A percentile compares a stretch with the other conserved stretches of the same genome.
Conservation (phyloP, 768 basidiomycete genomes). For the Dentipellis sp. region DNA sequence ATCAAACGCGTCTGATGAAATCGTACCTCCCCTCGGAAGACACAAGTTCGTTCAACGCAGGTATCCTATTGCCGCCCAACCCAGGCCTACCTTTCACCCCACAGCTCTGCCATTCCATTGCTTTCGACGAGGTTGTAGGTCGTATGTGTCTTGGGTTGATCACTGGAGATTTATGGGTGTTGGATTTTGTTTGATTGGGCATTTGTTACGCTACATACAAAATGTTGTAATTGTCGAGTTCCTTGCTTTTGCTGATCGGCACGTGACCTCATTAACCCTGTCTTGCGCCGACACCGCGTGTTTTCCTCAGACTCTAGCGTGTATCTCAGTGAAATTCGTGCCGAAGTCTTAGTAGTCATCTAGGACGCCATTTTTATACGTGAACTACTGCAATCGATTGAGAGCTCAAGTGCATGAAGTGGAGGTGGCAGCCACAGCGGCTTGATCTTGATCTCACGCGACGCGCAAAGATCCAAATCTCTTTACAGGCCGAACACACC, state of each 20-base stretch:
- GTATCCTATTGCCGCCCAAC: slow-evolving; percentile 34
- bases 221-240: too few relatives aligned
- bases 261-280: too few relatives aligned
- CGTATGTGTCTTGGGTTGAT: slow-evolving; percentile 40
- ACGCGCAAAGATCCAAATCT: slow-evolving; percentile 3
- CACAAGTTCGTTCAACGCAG: slow-evolving; percentile 18
- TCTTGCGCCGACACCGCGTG: too few relatives aligned
- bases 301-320: too few relatives aligned
- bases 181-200: slow-evolving; percentile 24
- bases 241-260: too few relatives aligned
- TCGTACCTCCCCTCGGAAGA: slow-evolving; percentile 28
- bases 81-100: slow-evolving; percentile 44
- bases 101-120: slow-evolving; percentile 33
- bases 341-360: too few relatives aligned
- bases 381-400: too few relatives aligned
- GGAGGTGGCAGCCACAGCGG: too few relatives aligned
- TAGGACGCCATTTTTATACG: too few relatives aligned
- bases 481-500: neutral
- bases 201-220: neutral
- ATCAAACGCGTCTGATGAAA: slow-evolving; percentile 41
- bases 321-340: too few relatives aligned
- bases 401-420: too few relatives aligned
- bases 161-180: slow-evolving; percentile 43
- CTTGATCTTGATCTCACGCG: slow-evolving; percentile 6
- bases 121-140: slow-evolving; percentile 49